Percentiles rank a stretch among this genome's conserved stretches.
Evolutionary conservation across 495 filamentous ascomycete species (phyloP).

Genomic region (Aspergillus sclerotioniger): DNA sequence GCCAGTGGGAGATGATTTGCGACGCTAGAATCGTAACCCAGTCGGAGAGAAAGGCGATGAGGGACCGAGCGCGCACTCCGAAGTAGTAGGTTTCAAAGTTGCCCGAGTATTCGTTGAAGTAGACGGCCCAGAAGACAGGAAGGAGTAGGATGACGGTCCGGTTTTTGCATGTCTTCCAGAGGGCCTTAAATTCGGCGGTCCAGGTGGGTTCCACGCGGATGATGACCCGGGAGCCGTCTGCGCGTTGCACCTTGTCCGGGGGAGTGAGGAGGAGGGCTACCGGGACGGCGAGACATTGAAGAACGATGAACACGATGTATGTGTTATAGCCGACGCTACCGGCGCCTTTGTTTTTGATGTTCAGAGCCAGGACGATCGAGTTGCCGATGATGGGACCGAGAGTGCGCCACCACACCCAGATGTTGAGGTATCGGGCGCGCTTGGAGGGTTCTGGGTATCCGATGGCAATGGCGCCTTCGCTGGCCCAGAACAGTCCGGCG

Average conservation of each 20-base stretch:
- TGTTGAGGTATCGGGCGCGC: slow-evolving; percentile 51
- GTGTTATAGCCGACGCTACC: slow-evolving; percentile 21
- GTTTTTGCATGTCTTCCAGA: slow-evolving; percentile 27
- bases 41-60: slow-evolving; percentile 36
- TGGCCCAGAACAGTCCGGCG: slow-evolving; percentile 64
- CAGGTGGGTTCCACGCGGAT: slow-evolving; percentile 44
- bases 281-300: slow-evolving; percentile 55
- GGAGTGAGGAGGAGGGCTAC: slow-evolving; percentile 52
- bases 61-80: slow-evolving; percentile 35
- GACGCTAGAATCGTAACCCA: slow-evolving; percentile 34
- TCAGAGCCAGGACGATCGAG: slow-evolving; percentile 60
- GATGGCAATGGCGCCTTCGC: slow-evolving; percentile 62
- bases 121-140: slow-evolving; percentile 40
- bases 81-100: slow-evolving; percentile 42
- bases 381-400: slow-evolving; percentile 60
- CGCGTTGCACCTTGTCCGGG: slow-evolving; percentile 54
- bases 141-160: slow-evolving; percentile 24
- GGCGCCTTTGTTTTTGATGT: slow-evolving; percentile 22
- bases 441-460: slow-evolving; percentile 62
- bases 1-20: slow-evolving; percentile 38
- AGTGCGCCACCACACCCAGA: slow-evolving; percentile 61
- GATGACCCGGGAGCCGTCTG: slow-evolving; percentile 52
- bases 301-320: slow-evolving; percentile 58
- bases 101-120: slow-evolving; percentile 38
- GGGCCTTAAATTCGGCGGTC: slow-evolving; percentile 29